Conservation (phyloP, 257 asterid genomes). For the Haberlea rhodopensis region DNA sequence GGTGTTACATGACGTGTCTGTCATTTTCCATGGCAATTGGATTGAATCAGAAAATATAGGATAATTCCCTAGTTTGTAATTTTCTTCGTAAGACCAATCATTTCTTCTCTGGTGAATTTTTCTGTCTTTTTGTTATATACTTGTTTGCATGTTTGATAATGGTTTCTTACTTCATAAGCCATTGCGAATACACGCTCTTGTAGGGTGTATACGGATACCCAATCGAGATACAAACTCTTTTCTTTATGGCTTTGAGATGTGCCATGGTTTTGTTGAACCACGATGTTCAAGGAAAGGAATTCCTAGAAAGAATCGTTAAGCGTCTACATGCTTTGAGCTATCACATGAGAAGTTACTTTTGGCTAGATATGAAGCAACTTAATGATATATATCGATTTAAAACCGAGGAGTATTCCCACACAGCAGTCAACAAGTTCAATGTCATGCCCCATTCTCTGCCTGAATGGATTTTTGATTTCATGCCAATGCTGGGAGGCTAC, state of each 20-base stretch:
- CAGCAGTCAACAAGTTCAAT: slow-evolving; percentile 70
- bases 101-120: not conserved
- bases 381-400: slow-evolving; percentile 63
- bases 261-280: slow-evolving; percentile 57
- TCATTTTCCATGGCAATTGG: not conserved
- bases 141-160: not conserved
- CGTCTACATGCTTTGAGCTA: slow-evolving; percentile 66
- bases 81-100: too few relatives aligned
- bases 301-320: slow-evolving; percentile 53
- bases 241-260: slow-evolving; percentile 74
- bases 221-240: slow-evolving; percentile 63
- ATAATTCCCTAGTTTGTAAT: too few relatives aligned
- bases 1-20: not conserved
- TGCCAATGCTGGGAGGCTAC: slow-evolving; percentile 65
- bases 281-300: slow-evolving; percentile 58
- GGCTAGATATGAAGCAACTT: slow-evolving; percentile 66
- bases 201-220: slow-evolving; percentile 80
- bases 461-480: slow-evolving; percentile 70
- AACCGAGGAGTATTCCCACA: slow-evolving; percentile 77
- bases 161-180: slow-evolving; percentile 18
- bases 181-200: not conserved
- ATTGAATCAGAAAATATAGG: not conserved
- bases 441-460: slow-evolving; percentile 76
- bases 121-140: not conserved
- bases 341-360: slow-evolving; percentile 74